A percentile compares a stretch with the other conserved stretches of the same genome.
Conservation (phyloP, 2,329 filamentous ascomycete genomes). For the Trichoderma harzianum region DNA sequence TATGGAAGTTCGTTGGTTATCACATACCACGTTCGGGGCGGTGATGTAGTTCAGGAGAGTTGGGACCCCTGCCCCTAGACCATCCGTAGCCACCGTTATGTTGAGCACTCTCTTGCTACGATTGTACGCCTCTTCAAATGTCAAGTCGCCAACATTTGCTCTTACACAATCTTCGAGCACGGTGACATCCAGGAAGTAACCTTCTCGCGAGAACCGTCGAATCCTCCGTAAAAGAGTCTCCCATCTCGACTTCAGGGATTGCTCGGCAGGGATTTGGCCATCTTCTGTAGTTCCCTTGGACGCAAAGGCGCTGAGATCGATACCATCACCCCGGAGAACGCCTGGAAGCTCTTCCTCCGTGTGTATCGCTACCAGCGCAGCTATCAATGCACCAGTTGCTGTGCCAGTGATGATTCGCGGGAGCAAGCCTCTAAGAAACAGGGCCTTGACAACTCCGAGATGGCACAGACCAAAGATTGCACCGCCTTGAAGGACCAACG, state of each 20-base stretch:
- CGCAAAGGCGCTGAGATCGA: slow-evolving; percentile 78
- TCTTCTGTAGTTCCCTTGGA: slow-evolving; percentile 32
- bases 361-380: slow-evolving; percentile 81
- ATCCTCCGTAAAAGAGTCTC: slow-evolving; percentile 64
- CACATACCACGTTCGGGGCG: slow-evolving; percentile 81
- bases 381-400: slow-evolving; percentile 84
- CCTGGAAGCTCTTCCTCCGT: slow-evolving; percentile 78
- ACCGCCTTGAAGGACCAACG: slow-evolving; percentile 82
- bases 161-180: slow-evolving; percentile 81
- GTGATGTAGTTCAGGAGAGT: slow-evolving; percentile 89
- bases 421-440: slow-evolving; percentile 75
- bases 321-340: slow-evolving; percentile 73
- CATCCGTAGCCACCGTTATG: slow-evolving; percentile 80
- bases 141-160: slow-evolving; percentile 81
- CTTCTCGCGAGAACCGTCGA: slow-evolving; percentile 67
- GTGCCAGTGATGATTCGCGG: slow-evolving; percentile 91
- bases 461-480: slow-evolving; percentile 91
- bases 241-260: slow-evolving; percentile 43
- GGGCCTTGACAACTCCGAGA: slow-evolving; percentile 82
- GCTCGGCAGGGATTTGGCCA: slow-evolving; percentile 32
- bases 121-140: slow-evolving; percentile 88
- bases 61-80: slow-evolving; percentile 70
- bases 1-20: not conserved
- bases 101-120: slow-evolving; percentile 84
- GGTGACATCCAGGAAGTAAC: slow-evolving; percentile 78